Conservation (phyloP, 2,329 filamentous ascomycete genomes). For the Alternaria gansuensis region DNA sequence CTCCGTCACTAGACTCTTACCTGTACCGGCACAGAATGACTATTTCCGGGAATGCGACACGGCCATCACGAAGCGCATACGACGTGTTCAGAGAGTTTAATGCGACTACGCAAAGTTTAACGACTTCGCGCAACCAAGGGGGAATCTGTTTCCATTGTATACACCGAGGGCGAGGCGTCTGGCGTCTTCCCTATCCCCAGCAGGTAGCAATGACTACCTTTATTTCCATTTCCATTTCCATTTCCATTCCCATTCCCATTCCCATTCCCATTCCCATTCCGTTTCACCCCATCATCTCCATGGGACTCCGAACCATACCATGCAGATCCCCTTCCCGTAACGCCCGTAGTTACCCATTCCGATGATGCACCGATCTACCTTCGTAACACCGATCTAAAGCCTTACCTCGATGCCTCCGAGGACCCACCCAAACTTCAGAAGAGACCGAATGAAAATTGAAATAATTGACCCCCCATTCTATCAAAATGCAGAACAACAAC, state of each 20-base stretch:
- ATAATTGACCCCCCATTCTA: conserved; percentile 16
- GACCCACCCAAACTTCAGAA: conserved; percentile 18
- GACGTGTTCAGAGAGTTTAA: background rate
- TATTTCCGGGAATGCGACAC: background rate
- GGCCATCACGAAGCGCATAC: background rate
- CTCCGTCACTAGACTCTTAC: conserved; percentile 36
- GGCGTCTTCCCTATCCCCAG: conserved; percentile 9
- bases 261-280: conserved; percentile 1
- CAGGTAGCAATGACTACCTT: conserved; percentile 13
- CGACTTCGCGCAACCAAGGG: conserved; percentile 1
- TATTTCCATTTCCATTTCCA: conserved; percentile 1
- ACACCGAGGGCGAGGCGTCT: conserved; percentile 21
- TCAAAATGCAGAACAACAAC: background rate
- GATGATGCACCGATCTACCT: conserved; percentile 4
- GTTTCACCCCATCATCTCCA: background rate
- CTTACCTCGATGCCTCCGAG: conserved; percentile 10
- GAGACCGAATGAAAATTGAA: conserved; percentile 20
- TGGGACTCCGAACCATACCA: conserved; percentile 20
- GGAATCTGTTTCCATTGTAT: conserved; percentile 15
- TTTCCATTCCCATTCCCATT: conserved; percentile 2
- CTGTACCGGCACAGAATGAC: background rate
- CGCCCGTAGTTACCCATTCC: conserved; percentile 1
- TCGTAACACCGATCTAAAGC: conserved; percentile 5
- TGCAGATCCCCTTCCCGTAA: conserved; percentile 21
- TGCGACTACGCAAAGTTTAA: background rate